phyloP scores from a whole-genome alignment of 2,329 filamentous ascomycete genomes.

The Penicillium sp. region DNA sequence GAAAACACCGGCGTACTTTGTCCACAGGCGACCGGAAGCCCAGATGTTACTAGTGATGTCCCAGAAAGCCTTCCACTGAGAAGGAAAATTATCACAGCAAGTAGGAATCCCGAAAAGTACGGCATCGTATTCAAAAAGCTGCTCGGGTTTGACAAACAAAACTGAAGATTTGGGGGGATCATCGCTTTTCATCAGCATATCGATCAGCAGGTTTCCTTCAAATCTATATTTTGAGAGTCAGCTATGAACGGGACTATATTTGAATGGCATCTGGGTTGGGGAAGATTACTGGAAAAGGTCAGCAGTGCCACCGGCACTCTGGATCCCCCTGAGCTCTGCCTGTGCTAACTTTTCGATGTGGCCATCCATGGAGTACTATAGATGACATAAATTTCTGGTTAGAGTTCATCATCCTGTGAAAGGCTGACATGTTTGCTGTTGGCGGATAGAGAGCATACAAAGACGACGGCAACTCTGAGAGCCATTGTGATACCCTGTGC shows the following conservation, averaged over 20 bases:
- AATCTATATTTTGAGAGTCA: constrained; percentile 38
- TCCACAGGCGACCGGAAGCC: constrained; percentile 72
- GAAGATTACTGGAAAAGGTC: constrained; percentile 20
- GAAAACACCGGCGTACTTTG: constrained; percentile 92
- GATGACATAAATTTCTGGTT: neutral
- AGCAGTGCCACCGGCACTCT: neutral
- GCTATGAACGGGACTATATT: neutral
- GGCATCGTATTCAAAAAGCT: constrained; percentile 76
- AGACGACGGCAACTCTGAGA: neutral
- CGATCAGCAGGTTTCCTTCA: constrained; percentile 79
- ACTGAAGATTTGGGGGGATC: constrained; percentile 75
- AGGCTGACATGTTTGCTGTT: too few relatives aligned
- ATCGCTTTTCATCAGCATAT: constrained; percentile 87
- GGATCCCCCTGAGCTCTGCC: neutral
- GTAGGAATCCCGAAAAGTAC: constrained; percentile 95
- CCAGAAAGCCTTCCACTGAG: constrained; percentile 86
- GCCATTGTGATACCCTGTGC: neutral
- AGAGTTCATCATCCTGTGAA: neutral
- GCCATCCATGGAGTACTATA: neutral
- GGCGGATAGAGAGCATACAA: neutral
- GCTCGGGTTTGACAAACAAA: constrained; percentile 61
- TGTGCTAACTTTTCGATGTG: neutral
- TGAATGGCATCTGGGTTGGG: too few relatives aligned
- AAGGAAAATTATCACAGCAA: constrained; percentile 94
- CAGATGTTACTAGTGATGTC: constrained; percentile 87